Evolutionary conservation across 2,329 filamentous ascomycete genomes (phyloP).

Genomic region (Aspergillus clavatus): DNA sequence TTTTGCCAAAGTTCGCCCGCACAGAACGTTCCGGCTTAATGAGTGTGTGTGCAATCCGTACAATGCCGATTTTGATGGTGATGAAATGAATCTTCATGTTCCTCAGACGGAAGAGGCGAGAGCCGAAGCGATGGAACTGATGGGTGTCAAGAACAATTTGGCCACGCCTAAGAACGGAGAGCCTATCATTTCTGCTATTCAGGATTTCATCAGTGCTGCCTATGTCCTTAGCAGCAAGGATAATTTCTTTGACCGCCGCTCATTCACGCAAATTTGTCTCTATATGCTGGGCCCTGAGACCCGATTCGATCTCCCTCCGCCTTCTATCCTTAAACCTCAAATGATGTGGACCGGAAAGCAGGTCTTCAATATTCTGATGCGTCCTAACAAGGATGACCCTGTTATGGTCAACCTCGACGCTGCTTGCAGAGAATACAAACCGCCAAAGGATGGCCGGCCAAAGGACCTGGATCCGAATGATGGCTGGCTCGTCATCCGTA

Average conservation of each 20-base stretch:
- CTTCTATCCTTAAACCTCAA: conserved; percentile 78
- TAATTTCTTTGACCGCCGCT: conserved; percentile 80
- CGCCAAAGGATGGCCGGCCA: conserved; percentile 35
- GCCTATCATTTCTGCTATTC: conserved; percentile 96
- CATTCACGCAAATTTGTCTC: conserved; percentile 83
- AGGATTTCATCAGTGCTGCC: conserved; percentile 96
- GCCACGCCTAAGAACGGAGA: conserved; percentile 96
- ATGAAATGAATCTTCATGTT: conserved; percentile 98
- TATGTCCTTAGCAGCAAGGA: conserved; percentile 91
- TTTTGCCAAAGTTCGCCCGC: conserved; percentile 85
- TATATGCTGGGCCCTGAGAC: conserved; percentile 85
- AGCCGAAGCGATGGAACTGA: conserved; percentile 89
- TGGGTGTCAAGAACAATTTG: conserved; percentile 97
- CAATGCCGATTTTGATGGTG: conserved; percentile 98
- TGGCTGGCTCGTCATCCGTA: conserved; percentile 85
- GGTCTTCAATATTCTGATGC: conserved; percentile 86
- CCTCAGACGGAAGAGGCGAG: conserved; percentile 96
- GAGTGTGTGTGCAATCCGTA: conserved; percentile 98
- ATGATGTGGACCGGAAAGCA: conserved; percentile 96
- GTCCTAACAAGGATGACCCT: conserved; percentile 75
- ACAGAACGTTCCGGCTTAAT: conserved; percentile 93
- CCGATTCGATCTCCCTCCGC: conserved; percentile 78
- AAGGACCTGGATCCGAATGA: conserved; percentile 75
- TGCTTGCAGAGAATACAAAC: conserved; percentile 70
- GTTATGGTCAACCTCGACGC: conserved; percentile 90